Evolutionary conservation across 345 rosid genomes (phyloP).

Genomic region (Firmiana major): DNA sequence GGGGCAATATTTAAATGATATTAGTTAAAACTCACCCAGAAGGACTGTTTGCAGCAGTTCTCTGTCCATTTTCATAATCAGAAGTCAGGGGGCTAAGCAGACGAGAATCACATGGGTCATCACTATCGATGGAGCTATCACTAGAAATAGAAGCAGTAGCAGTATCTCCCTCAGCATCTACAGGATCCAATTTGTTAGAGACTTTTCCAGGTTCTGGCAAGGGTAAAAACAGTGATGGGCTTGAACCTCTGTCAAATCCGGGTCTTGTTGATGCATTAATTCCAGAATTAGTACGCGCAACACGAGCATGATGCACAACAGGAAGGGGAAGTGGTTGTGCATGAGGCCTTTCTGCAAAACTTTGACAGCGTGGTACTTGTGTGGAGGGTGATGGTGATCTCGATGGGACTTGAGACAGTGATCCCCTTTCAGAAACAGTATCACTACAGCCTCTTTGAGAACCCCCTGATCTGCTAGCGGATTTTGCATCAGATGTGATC

Average conservation of each 20-base stretch:
- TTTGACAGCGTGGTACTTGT: slow-evolving; percentile 68
- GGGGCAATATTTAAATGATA: slow-evolving; percentile 4
- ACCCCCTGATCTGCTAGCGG: slow-evolving; percentile 39
- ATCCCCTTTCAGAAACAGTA: slow-evolving; percentile 56
- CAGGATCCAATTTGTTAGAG: slow-evolving; percentile 36
- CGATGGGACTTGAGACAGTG: slow-evolving; percentile 55
- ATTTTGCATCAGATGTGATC: slow-evolving; percentile 48
- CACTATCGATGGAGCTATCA: slow-evolving; percentile 58
- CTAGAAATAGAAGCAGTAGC: slow-evolving; percentile 61
- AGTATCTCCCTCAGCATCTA: slow-evolving; percentile 50
- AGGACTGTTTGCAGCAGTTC: slow-evolving; percentile 49
- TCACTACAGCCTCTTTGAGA: slow-evolving; percentile 42
- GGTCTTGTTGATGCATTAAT: slow-evolving; percentile 39
- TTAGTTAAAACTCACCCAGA: slow-evolving; percentile 43
- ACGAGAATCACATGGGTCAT: slow-evolving; percentile 52
- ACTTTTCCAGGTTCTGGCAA: slow-evolving; percentile 52
- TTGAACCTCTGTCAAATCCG: slow-evolving; percentile 37
- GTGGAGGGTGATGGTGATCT: slow-evolving; percentile 72
- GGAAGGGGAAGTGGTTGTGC: slow-evolving; percentile 89
- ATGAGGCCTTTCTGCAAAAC: slow-evolving; percentile 63
- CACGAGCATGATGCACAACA: slow-evolving; percentile 31
- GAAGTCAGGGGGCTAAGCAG: slow-evolving; percentile 63
- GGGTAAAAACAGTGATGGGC: slow-evolving; percentile 46
- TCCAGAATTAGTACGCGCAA: slow-evolving; percentile 45
- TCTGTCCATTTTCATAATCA: slow-evolving; percentile 61